Conservation (phyloP, 257 asterid genomes). For the Catharanthus roseus region DNA sequence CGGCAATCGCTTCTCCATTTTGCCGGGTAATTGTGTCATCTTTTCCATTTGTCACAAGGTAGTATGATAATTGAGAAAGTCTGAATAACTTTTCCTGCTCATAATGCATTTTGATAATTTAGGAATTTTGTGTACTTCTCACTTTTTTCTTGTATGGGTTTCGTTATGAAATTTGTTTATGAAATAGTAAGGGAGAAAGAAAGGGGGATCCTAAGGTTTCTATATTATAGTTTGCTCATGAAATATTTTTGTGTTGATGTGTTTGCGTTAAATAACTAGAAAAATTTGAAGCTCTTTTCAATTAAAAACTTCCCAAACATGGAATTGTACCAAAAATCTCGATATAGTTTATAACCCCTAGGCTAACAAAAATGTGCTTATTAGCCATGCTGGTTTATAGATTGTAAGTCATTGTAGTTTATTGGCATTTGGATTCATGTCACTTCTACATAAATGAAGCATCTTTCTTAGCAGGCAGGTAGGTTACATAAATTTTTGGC, state of each 20-base stretch:
- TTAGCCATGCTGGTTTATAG: neutral
- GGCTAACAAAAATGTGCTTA: neutral
- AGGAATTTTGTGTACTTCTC: neutral
- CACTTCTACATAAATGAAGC: neutral
- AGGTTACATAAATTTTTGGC: neutral
- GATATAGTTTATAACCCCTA: neutral
- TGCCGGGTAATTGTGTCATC: slow-evolving; percentile 9
- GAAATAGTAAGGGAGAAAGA: neutral
- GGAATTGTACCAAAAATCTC: neutral
- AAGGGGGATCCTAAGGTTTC: neutral
- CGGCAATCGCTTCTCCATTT: slow-evolving; percentile 11
- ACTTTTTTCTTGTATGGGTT: neutral
- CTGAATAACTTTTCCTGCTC: neutral
- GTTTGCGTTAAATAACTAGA: neutral
- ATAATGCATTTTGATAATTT: neutral
- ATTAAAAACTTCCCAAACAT: neutral
- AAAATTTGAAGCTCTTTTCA: neutral
- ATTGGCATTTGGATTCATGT: neutral
- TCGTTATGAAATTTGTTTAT: neutral
- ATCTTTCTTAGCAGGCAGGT: neutral
- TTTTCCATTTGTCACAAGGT: neutral
- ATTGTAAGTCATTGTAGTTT: neutral
- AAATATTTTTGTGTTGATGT: neutral
- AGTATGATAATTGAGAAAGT: neutral
- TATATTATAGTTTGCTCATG: neutral